Base-by-base conservation (phyloP, 148 eudicot species). In the Rhododendron ferrugineum region DNA sequence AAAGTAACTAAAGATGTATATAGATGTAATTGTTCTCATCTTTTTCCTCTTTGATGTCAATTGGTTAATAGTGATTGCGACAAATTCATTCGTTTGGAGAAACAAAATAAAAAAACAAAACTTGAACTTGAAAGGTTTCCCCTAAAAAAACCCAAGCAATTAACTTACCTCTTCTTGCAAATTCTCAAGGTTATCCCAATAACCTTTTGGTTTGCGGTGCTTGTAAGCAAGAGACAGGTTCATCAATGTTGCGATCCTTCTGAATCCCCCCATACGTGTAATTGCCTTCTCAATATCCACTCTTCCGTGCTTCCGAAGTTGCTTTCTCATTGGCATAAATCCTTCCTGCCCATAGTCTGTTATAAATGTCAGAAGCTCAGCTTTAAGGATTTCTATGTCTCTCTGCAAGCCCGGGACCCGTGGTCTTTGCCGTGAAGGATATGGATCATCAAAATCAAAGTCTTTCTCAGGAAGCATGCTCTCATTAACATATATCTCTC, bases 271-370 rank as follows among this genome's bases (percentile, higher is more conserved):
- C 98, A 93, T 96, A 82, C 95, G 94, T 49, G 94, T 92, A 81
- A 96, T 96, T 78, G 99, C 99, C 90, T 96, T 96, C 90, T 96
- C 99, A 85, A 96, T 95, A 85, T 96, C 99, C 70, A 95, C 94
- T 82, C 99, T 89, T 28, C 98, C 95, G 85, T 96, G 93, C 90
- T 88, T 84, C 46, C 99, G 89, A 34, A 96, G 95, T 84, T 95
- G 99, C 88, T 95, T 96, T 89, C 99, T 93, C 99, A 96, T 95
- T 81, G 99, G 99, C 99, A 96, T 96, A 88, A 96, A 96, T 44
- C 99, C 99, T 86, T 96, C 97, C 85, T 94, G 99, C 50, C 99
- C 99, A 72, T 94, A 91, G 81, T 92, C 94, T 46, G 94, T 87
- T 80, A 96, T 94, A 85, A 94, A 96, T 52, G 82, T 84, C 84